Percentiles rank a stretch among this genome's conserved stretches.
phyloP scores from a whole-genome alignment of 768 basidiomycete species.

The Boletus speciosus region DNA sequence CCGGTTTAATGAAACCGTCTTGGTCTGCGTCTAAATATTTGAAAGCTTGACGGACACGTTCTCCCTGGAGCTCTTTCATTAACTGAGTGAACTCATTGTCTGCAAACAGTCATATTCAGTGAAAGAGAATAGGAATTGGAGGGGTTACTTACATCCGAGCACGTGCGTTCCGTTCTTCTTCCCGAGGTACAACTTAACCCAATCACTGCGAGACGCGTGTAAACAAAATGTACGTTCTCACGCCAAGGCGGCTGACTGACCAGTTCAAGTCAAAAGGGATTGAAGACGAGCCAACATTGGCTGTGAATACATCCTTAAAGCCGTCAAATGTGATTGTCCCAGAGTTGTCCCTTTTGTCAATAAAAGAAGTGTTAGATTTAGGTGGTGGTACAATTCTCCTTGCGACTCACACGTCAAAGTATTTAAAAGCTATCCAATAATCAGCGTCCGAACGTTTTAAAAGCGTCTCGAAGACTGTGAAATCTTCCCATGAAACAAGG shows the following conservation, averaged over 20 bases:
- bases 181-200: slow-evolving; percentile 95
- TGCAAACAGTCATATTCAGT: slow-evolving; percentile 29
- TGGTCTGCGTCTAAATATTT: slow-evolving; percentile 84
- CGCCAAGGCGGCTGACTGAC: slow-evolving; percentile 35
- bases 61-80: slow-evolving; percentile 98
- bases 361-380: slow-evolving; percentile 5
- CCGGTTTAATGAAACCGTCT: slow-evolving; percentile 91
- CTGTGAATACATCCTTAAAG: slow-evolving; percentile 88
- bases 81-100: slow-evolving; percentile 97
- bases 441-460: slow-evolving; percentile 94
- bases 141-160: slow-evolving; percentile 69
- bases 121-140: not conserved
- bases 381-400: not conserved
- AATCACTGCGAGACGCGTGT: slow-evolving; percentile 55
- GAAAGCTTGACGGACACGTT: slow-evolving; percentile 95
- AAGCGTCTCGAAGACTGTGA: slow-evolving; percentile 90
- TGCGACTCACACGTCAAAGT: slow-evolving; percentile 85
- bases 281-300: slow-evolving; percentile 71
- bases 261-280: slow-evolving; percentile 97
- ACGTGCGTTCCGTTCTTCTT: slow-evolving; percentile 89
- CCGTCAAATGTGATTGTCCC: slow-evolving; percentile 92
- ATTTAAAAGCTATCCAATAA: slow-evolving; percentile 95
- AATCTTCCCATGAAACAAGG: slow-evolving; percentile 91
- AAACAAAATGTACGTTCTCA: not conserved
- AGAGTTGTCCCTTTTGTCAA: slow-evolving; percentile 67